These are phyloP conservation scores for Poteriospumella lacustris DNA, from an alignment of 108 stramenopile species.

Conservation along the genomic window DNA sequence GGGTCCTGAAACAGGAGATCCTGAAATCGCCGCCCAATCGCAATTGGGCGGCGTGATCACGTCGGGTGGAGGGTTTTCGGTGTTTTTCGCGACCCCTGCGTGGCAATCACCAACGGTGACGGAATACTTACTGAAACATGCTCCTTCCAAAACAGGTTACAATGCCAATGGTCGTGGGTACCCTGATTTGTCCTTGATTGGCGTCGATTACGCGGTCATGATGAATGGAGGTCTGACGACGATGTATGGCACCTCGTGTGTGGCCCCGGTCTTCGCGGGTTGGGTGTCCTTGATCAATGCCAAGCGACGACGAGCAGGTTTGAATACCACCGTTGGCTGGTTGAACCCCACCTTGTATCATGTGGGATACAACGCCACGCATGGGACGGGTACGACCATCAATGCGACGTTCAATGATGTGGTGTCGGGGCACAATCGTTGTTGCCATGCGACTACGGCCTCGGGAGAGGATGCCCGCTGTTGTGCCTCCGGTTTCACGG, in stretches of 20 bases:
- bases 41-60: neutral
- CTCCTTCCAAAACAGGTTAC: neutral
- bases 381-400: neutral
- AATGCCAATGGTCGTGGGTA: neutral
- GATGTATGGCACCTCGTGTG: neutral
- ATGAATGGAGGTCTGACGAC: neutral
- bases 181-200: neutral
- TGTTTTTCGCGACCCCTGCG: neutral
- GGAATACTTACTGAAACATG: neutral
- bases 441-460: neutral
- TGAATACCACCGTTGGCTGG: conserved; percentile 1
- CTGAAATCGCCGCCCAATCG: neutral
- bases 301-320: neutral
- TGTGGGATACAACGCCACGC: neutral
- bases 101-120: neutral
- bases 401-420: neutral
- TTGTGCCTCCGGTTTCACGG: neutral
- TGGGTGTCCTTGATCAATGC: neutral
- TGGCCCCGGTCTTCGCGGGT: neutral
- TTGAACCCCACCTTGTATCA: neutral
- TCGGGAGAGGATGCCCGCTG: neutral
- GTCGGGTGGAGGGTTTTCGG: conserved; percentile 20
- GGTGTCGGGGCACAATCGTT: neutral
- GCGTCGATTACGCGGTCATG: neutral
- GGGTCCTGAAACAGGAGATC: neutral